Base-by-base conservation (phyloP, 1,284 basidiomycete genomes). In the Ustilago curta region DNA sequence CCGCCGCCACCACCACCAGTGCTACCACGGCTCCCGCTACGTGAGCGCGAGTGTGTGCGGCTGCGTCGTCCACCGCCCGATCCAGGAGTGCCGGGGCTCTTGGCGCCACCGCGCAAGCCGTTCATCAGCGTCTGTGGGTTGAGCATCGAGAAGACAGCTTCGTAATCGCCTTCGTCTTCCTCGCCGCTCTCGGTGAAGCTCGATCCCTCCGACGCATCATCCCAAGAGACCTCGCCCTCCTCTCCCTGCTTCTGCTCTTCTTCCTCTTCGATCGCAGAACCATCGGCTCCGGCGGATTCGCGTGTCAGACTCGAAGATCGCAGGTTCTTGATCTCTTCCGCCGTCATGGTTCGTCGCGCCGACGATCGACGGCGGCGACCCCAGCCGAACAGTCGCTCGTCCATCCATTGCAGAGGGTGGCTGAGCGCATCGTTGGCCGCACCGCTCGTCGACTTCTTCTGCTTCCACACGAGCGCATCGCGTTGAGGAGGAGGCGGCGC, bases 321-420 rank as follows among this genome's bases (percentile, higher is more conserved):
- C 11, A 68, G 57, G 29, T 31, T 49, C 47, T 60, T 64, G 59
- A 76, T 59, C 52, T 69, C 74, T 16, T 76, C 74, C 8, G 59
- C 55, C 14, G 70, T 72, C 65, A 76, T 62, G n/a, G 58, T 19
- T 12, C 74, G 65, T n/a, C 76, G 70, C 39, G 70, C 59, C 49
- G 77, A 77, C 8, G 70, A 70, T 18, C 70, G 63, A 44, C 69
- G 65, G 1, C 77, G 47, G 5, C 59, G 42, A 19, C 77, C 71
- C 94, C 94, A 97, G 39, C 95, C 95, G 85, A 96, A 97, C 42
- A 97, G 87, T 18, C 92, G 89, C 86, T 96, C 94, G 84, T 97
- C 95, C 37, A 96, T 88, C 93, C 94, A 95, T 48, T 84, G 83
- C 27, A 85, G 73, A 18, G 83, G 84, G 62, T 83, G 84, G 39